Percentiles rank a stretch among this genome's conserved stretches.
Evolutionary conservation across 768 basidiomycete genomes (phyloP).

Genomic region (Pulveroboletus frians): DNA sequence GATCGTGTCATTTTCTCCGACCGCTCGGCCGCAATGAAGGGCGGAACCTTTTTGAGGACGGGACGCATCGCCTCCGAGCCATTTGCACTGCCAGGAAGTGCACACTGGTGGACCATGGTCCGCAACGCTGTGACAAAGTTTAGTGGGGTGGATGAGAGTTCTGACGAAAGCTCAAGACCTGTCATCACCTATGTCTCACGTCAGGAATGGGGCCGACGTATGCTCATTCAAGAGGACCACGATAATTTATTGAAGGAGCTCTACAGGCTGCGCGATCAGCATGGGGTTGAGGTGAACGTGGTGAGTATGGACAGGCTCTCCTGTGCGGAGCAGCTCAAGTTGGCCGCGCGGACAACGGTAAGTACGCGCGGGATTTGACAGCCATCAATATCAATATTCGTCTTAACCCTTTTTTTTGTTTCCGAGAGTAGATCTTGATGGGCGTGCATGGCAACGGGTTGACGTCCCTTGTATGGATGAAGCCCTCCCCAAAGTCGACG

Average conservation of each 20-base stretch:
- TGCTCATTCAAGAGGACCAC: constrained; percentile 72
- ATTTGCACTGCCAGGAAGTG: constrained; percentile 67
- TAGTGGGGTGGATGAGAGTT: constrained; percentile 48
- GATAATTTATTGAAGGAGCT: constrained; percentile 73
- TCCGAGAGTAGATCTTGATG: constrained; percentile 73
- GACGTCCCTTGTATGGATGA: constrained; percentile 90
- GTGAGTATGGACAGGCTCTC: constrained; percentile 81
- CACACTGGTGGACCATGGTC: constrained; percentile 81
- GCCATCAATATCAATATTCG: background rate
- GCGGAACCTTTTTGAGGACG: constrained; percentile 59
- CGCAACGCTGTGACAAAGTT: constrained; percentile 70
- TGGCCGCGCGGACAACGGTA: constrained; percentile 85
- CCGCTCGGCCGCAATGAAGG: constrained; percentile 77
- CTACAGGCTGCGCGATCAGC: constrained; percentile 56
- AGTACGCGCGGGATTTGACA: constrained; percentile 22
- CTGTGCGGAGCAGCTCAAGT: constrained; percentile 69
- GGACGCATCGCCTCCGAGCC: constrained; percentile 74
- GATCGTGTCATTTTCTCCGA: constrained; percentile 88
- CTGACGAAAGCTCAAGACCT: constrained; percentile 49
- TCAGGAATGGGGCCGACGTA: constrained; percentile 84
- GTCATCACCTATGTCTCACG: constrained; percentile 93
- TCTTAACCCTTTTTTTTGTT: background rate
- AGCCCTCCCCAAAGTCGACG: constrained; percentile 71
- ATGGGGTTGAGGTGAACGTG: constrained; percentile 86
- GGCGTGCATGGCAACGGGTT: constrained; percentile 92